Base-by-base conservation (phyloP, 2,329 filamentous ascomycete genomes). In the Paracorniculantispora psalliotae region DNA sequence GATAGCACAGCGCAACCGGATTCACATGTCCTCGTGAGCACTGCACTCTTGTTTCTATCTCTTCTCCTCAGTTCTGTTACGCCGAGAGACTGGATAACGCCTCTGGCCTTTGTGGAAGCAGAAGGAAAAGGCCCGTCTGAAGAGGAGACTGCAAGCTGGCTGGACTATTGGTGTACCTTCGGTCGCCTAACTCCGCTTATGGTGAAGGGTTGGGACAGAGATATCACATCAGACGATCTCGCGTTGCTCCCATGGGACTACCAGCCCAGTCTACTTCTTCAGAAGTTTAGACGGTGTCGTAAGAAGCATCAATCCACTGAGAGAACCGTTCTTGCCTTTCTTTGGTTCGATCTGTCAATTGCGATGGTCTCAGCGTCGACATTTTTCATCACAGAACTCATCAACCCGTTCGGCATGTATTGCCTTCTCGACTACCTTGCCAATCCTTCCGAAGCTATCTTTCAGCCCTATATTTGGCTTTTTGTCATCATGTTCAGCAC, bases 351-450 rank as follows among this genome's bases (percentile, higher is more conserved):
- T 77, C 1, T 50, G 61, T 3, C 61, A 17, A 41, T 68, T 15
- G 78, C 78, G 74, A 60, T 69, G 13, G 26, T 69, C 28, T 75
- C 67, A 63, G 64, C 68, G 17, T 64, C 63, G 2, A 59, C 65
- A 1, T 64, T 68, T 8, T 73, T 69, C 62, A 54, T 67, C 10
- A 59, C 74, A 12, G 78, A 81, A 61, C 68, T 78, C 28, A 60
- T 79, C 35, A 70, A 76, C 0, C 78, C 79, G 0, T 76, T 76
- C 51, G 75, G 74, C 5, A 72, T 81, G 67, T 77, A 80, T 63
- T 71, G 75, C 26, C 49, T 52, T 28, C 33, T 52, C 9, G 35
- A 52, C 41, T 52, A 52, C 17, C 49, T 52, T 30, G 71, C 72
- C 41, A 63, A 71, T 19, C 75, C 76, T 0, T 64, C 70, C 23